Conservation (phyloP, 495 filamentous ascomycete genomes). For the Xylaria flabelliformis region DNA sequence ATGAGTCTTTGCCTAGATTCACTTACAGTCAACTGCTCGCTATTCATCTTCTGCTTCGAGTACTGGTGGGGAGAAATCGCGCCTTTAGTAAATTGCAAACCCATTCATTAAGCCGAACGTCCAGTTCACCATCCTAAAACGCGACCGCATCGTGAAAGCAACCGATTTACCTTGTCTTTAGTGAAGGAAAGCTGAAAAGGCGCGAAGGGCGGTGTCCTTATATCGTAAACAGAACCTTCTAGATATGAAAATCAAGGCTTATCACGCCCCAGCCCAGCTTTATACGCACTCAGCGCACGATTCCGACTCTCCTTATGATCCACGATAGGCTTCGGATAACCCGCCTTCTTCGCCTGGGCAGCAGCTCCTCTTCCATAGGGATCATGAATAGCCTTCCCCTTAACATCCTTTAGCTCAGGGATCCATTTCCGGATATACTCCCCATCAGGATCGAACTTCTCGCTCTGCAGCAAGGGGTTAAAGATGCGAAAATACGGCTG, state of each 20-base stretch:
- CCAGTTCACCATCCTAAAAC: background rate
- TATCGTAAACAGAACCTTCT: background rate
- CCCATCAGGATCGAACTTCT: conserved; percentile 77
- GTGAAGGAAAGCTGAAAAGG: background rate
- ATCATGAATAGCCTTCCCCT: conserved; percentile 73
- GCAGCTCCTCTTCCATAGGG: conserved; percentile 73
- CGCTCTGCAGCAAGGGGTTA: conserved; percentile 84
- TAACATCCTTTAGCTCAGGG: conserved; percentile 66
- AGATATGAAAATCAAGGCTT: conserved; percentile 25
- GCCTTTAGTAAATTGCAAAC: background rate
- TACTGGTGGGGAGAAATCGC: background rate
- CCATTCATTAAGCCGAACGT: background rate
- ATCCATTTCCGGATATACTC: conserved; percentile 78
- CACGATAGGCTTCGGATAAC: conserved; percentile 78
- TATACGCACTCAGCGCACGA: conserved; percentile 73
- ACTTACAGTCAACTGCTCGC: background rate
- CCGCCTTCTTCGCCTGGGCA: conserved; percentile 62
- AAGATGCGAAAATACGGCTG: conserved; percentile 94
- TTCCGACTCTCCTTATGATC: conserved; percentile 73
- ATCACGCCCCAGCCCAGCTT: conserved; percentile 61
- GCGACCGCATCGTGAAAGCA: background rate
- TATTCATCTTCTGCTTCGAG: background rate
- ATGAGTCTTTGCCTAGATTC: background rate
- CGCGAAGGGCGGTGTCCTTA: background rate
- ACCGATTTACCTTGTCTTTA: background rate